Base-by-base conservation (phyloP, 1,284 basidiomycete genomes). In the Malassezia psittaci region DNA sequence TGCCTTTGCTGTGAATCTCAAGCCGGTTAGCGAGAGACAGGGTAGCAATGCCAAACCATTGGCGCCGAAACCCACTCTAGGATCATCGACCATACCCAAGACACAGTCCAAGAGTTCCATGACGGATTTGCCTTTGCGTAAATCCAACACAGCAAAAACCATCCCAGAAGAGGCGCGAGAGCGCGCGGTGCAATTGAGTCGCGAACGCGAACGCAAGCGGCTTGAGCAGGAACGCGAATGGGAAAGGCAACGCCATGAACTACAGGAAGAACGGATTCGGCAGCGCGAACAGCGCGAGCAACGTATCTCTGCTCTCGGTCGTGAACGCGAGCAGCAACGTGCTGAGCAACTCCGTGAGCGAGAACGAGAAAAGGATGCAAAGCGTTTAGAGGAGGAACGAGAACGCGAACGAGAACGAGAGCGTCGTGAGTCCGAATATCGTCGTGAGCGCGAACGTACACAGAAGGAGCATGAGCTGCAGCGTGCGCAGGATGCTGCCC, bases 201-300 rank as follows among this genome's bases (percentile, higher is more conserved):
- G 24, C 16, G 55, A 41, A 33, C 50, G 51, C 50, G 49, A 51
- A 33, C 55, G 55, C 21, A 49, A 45, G 48, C 48, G 48, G n/a
- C 36, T 11, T 18, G 43, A 51, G 45, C 49, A 51, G 15, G 64
- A 66, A 48, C 61, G 57, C 43, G 57, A 60, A 41, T 59, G 65
- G 36, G 53, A 60, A 6, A 53, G 53, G 35, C 61, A 65, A 49
- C 57, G 65, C 37, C 61, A 67, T 36, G 63, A 61, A 43, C 55
- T 45, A 36, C 64, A 66, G 43, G 59, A 57, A 38, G 57, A 60
- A 41, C 60, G 65, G 33, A 53, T 54, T 4, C 55, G 53, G 33
- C 61, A 65, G 48, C 57, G 64, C 34, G 63, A 69, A 43, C 61
- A 61, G 47, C 52, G 57, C 35, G 49, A 51, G 15, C 34, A 46